A percentile compares a stretch with the other conserved stretches of the same genome.
phyloP scores from a whole-genome alignment of 352 stramenopile genomes.

The Phytophthora macrochlamydospora region DNA sequence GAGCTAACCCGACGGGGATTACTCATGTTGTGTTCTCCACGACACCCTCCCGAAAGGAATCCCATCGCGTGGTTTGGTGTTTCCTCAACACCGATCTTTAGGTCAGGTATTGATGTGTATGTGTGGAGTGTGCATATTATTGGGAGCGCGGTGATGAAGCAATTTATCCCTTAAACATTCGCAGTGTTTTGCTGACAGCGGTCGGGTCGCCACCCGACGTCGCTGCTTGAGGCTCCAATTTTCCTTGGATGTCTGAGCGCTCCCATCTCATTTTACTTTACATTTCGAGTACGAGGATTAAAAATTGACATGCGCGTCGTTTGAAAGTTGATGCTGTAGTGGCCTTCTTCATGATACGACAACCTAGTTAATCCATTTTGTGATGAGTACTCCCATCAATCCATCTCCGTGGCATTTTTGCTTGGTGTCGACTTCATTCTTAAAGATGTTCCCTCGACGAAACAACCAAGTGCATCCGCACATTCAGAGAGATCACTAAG shows the following conservation, averaged over 20 bases:
- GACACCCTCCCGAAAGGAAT: neutral
- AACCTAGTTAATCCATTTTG: slow-evolving; percentile 82
- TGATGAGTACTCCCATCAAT: slow-evolving; percentile 61
- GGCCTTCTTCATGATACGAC: slow-evolving; percentile 73
- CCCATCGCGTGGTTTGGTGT: slow-evolving; percentile 6
- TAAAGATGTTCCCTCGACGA: slow-evolving; percentile 26
- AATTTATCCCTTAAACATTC: slow-evolving; percentile 51
- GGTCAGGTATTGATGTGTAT: too few species aligned
- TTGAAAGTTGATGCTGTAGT: slow-evolving; percentile 14
- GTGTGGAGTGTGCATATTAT: neutral
- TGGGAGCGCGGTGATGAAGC: slow-evolving; percentile 49
- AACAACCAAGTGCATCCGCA: slow-evolving; percentile 31
- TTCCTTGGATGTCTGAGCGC: slow-evolving; percentile 68
- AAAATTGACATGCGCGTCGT: neutral
- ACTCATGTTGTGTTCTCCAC: slow-evolving; percentile 92
- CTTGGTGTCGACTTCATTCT: slow-evolving; percentile 1
- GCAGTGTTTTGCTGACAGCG: slow-evolving; percentile 85
- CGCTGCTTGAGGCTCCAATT: slow-evolving; percentile 66
- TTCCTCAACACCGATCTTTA: neutral
- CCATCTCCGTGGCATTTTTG: neutral
- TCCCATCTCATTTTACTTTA: slow-evolving; percentile 1
- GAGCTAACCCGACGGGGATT: slow-evolving; percentile 92
- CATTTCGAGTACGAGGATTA: too few species aligned
- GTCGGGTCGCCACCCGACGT: slow-evolving; percentile 60
- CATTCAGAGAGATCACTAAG: neutral